Evolutionary conservation across 2,329 filamentous ascomycete genomes (phyloP), one percentile per base, ranked within the genome.

Genomic region (Talaromyces sp.): DNA sequence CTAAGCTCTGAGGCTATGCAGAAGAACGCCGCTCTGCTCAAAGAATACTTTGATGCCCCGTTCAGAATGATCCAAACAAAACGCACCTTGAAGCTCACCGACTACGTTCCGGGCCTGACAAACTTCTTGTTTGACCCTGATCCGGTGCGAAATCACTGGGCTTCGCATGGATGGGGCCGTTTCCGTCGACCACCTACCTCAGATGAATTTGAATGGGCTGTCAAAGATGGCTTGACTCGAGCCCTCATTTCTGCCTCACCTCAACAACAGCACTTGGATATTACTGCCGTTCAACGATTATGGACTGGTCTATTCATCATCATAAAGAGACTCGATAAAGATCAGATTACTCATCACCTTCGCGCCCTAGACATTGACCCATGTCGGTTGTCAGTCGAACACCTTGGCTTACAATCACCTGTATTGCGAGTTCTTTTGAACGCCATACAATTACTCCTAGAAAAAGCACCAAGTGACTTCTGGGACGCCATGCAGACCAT

Each of bases 401-500:
- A 88, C 84, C 70, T 96, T 80, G 69, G 82, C 78, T 66, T 80
- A 81, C 66, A 80, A 80, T 66, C 81, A 81, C 63, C 78, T 2
- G 83, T 89, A 21, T 78, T 96, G 59, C 79, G 85, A 11, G 81
- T 86, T 59, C 78, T 94, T 15, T 80, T 96, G 46, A 84, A 85
- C 57, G 85, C 87, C 1, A 82, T 96, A 61, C 84, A 83, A 45
- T 79, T 78, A 11, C 80, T 97, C 15, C 78, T 97, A 54, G 82
- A 86, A 63, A 91, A 89, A 65, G 88, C 89, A 0, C 82, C 91
- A 0, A 83, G 82, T 56, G 88, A 89, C 45, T 94, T 97, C 65
- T 97, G 93, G 93, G 88, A 91, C 65, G 87, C 91, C 1, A 87
- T 96, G 75, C 87, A 89, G 53, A 84, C 90, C 31, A 89, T 93